Evolutionary conservation across 371 early-diverging fungal species (phyloP), one percentile per base, ranked within the genome.

Genomic region (Apophysomyces sp.): DNA sequence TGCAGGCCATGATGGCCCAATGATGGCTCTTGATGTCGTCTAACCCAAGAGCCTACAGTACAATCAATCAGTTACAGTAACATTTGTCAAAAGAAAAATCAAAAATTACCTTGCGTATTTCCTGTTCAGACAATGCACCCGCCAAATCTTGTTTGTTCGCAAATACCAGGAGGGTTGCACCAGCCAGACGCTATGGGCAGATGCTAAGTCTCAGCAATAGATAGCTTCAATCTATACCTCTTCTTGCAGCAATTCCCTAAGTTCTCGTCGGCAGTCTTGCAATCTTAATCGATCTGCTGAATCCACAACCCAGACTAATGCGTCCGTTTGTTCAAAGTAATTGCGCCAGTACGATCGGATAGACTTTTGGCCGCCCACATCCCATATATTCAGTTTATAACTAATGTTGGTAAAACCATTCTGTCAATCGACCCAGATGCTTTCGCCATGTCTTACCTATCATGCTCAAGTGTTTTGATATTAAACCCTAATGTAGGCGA

Each of bases 301-400:
- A 74, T 99, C 99, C 16, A 99, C 97, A 0, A 99, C 99, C 96
- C 98, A 99, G 8, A 99, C 89, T 12, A 99, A 78, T 0, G 97
- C 99, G 67, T 99, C 99, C 0, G 98, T 98, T 57, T 96, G 92
- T 73, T 99, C 99, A 88, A 98, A 99, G 77, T 99, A 99, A 80
- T 99, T 99, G 52, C 98, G 84, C 99, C 99, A 99, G 71, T 98
- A 99, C 3, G 96, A 91, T 37, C 98, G 87, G 61, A 99, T 96
- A 0, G 95, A 90, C 61, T 90, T 90, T 72, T 99, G 99, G 0
- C 99, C 99, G 30, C 99, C 99, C 27, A 99, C 94, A 77, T 99
- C 99, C 94, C 78, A 81, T 52, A 77, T 74, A 60, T 74, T 44
- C 8, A 44, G 24, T 11, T 44, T 44, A 21, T 64, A 69, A 28